phyloP scores from a whole-genome alignment of 2,329 filamentous ascomycete species.

The Periconia sp. region DNA sequence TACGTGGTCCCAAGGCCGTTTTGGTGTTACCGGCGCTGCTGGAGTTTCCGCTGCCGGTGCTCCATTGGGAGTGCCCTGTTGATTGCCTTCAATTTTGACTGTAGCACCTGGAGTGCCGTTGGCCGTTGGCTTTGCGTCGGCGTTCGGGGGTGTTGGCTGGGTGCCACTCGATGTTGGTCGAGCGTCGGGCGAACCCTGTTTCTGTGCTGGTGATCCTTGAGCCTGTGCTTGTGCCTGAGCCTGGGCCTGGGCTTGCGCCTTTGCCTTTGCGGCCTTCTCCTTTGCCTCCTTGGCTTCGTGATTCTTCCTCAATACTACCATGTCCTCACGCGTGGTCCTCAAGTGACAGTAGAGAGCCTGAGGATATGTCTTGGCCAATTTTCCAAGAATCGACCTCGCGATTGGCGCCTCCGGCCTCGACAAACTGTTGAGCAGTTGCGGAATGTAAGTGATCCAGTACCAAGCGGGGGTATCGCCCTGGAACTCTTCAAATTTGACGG shows the following conservation, averaged over 20 bases:
- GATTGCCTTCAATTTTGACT: conserved; percentile 42
- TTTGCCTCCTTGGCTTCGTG: conserved; percentile 62
- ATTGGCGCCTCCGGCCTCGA: conserved; percentile 88
- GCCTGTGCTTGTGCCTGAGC: conserved; percentile 65
- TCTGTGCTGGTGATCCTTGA: conserved; percentile 40
- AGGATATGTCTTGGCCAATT: conserved; percentile 93
- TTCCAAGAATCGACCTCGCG: conserved; percentile 81
- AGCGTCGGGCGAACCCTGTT: conserved; percentile 39
- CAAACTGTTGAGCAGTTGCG: conserved; percentile 88
- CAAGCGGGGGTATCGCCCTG: conserved; percentile 97
- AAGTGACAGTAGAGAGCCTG: conserved; percentile 95
- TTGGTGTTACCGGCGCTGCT: conserved; percentile 43
- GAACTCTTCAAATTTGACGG: conserved; percentile 88
- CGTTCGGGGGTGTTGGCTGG: conserved; percentile 35
- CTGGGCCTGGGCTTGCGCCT: conserved; percentile 64
- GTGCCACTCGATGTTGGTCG: conserved; percentile 35
- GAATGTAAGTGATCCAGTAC: conserved; percentile 99
- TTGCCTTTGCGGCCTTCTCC: conserved; percentile 55
- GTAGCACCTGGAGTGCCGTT: conserved; percentile 45
- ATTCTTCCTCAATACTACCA: conserved; percentile 86
- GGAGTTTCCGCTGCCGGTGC: conserved; percentile 20
- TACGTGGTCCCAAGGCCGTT: conserved; percentile 93
- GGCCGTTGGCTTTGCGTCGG: conserved; percentile 55
- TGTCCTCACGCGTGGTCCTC: conserved; percentile 90
- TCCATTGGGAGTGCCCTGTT: conserved; percentile 35